Evolutionary conservation across 1,284 basidiomycete genomes (phyloP).

Genomic region (Veloboletus limbatus): DNA sequence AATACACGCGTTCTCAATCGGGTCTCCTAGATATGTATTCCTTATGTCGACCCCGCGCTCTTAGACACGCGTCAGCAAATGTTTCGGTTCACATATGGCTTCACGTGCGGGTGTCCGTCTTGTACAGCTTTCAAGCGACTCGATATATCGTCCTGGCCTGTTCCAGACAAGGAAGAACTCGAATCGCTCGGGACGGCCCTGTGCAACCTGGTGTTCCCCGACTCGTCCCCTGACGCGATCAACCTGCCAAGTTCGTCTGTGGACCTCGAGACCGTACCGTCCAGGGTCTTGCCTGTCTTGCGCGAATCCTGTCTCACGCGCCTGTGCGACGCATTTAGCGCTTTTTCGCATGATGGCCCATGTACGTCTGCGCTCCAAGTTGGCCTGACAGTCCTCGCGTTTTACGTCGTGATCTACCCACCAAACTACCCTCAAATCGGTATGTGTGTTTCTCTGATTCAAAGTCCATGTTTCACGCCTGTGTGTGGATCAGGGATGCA

Average conservation of each 20-base stretch:
- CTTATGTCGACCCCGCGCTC: constrained; percentile 74
- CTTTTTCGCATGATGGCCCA: constrained; percentile 59
- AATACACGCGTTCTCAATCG: not conserved
- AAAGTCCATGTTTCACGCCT: too few species aligned
- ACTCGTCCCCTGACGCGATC: constrained; percentile 12
- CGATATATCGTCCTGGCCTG: constrained; percentile 27
- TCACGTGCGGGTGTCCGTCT: constrained; percentile 58
- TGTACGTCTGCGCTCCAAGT: constrained; percentile 50
- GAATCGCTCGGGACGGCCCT: constrained; percentile 37
- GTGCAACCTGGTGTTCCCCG: constrained; percentile 38
- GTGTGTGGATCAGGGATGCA: constrained; percentile 63
- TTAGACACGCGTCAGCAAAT: constrained; percentile 56
- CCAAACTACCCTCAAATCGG: constrained; percentile 75
- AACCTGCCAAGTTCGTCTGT: constrained; percentile 22
- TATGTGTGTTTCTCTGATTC: too few species aligned
- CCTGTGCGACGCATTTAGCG: constrained; percentile 62
- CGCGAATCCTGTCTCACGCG: constrained; percentile 57
- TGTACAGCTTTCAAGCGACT: constrained; percentile 44
- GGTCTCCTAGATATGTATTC: constrained; percentile 55
- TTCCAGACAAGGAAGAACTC: constrained; percentile 13
- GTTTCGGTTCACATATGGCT: constrained; percentile 62
- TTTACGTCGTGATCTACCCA: constrained; percentile 68
- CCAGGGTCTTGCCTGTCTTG: constrained; percentile 41
- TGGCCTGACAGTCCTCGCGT: constrained; percentile 56
- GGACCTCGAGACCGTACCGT: constrained; percentile 39